These are phyloP conservation scores for Tympanopsis confertula DNA, from an alignment of 2,329 filamentous ascomycete species.

Conservation along the genomic window DNA sequence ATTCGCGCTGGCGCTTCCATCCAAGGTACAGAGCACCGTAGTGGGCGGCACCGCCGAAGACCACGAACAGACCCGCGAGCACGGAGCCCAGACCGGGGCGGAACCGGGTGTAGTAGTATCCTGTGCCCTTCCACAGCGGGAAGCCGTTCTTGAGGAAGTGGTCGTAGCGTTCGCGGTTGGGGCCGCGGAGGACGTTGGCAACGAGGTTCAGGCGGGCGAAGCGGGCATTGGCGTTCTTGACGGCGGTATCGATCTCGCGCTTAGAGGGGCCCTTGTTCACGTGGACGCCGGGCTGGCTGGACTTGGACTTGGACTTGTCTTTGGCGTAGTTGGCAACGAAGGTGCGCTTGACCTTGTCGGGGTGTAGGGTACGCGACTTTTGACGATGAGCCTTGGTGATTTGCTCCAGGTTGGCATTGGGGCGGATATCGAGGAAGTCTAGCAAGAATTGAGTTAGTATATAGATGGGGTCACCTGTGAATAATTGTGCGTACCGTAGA, in stretches of 20 bases:
- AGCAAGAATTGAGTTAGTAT: not conserved
- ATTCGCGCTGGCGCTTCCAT: conserved; percentile 50
- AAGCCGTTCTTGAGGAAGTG: conserved; percentile 58
- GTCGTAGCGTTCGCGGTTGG: conserved; percentile 50
- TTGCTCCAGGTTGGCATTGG: conserved; percentile 45
- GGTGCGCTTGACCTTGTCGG: conserved; percentile 52
- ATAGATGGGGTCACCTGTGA: not conserved
- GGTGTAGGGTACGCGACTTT: conserved; percentile 48
- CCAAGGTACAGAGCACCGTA: conserved; percentile 47
- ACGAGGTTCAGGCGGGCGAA: conserved; percentile 49
- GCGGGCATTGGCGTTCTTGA: conserved; percentile 46
- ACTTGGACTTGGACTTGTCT: conserved; percentile 2
- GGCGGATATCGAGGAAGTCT: conserved; percentile 47
- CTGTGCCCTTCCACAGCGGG: conserved; percentile 55
- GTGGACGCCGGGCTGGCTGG: not conserved
- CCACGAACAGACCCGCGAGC: conserved; percentile 45
- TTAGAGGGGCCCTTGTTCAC: conserved; percentile 29
- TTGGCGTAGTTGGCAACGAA: conserved; percentile 43
- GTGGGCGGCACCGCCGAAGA: conserved; percentile 48
- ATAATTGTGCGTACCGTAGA: conserved; percentile 30
- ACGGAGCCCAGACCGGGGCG: conserved; percentile 54
- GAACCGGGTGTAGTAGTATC: conserved; percentile 59
- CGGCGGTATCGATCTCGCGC: conserved; percentile 40
- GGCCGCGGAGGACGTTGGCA: conserved; percentile 46
- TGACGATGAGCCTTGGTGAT: conserved; percentile 57